Base-by-base conservation (phyloP, 2,329 filamentous ascomycete genomes). In the Erysiphe neolycopersici region DNA sequence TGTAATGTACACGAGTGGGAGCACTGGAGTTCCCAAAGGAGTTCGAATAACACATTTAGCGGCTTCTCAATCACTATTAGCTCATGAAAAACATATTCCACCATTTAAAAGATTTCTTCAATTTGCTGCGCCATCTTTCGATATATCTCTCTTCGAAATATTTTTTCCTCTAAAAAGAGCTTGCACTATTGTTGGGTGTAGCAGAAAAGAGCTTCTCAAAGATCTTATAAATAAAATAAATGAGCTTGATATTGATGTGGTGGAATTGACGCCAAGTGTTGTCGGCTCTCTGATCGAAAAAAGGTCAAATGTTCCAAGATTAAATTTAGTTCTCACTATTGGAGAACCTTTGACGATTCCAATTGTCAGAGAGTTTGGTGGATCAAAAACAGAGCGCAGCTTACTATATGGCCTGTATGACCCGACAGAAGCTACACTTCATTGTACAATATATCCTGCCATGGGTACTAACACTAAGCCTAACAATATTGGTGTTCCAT, bases 401-500 rank as follows among this genome's bases (percentile, higher is more conserved):
- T 74, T 92, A 38, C 64, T 94, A 0, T 85, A 82, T 69, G 85
- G 76, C 31, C 92, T 93, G 83, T 94, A 94, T 55, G 85, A 85
- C 0, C 85, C 85, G 1, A 94, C 85, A 0, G 85, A 94, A 60
- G 82, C 82, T 8, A 74, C 84, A 0, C 92, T 94, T 45, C 85
- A 94, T 56, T 94, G 82, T 56, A 91, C 82, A 0, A 59, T 89
- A 4, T 76, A 82, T 49, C 63, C 75, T 0, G 61, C 64, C 0
- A 76, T 91, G 51, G 55, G 61, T 5, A 62, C 65, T 4, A 57
- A 59, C 17, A 70, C 69, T 8, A 64, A 70, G 2, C 70, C 74
- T 5, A 68, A 71, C 3, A 78, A 73, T 41, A 89, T 93, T 49
- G 85, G 85, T 0, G 57, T 71, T 6, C 83, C 84, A 0, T 65